phyloP scores from a whole-genome alignment of 1,284 basidiomycete species.

The Heterobasidion irregulare region DNA sequence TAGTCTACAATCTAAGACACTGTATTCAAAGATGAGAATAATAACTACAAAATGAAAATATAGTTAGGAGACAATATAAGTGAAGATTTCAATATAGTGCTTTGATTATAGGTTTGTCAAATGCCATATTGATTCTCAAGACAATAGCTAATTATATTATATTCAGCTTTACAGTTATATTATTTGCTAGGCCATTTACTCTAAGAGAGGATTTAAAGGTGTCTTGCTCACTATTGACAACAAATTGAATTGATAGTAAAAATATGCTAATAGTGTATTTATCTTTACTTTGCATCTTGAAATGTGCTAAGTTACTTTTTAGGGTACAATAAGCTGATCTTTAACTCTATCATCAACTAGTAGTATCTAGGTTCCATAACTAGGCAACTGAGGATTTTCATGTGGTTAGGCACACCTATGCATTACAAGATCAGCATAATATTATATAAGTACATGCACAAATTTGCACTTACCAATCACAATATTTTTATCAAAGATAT shows the following conservation, averaged over 20 bases:
- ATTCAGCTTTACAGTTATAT: slow-evolving; percentile 53
- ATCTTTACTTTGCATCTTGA: not conserved
- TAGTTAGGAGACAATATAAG: slow-evolving; percentile 84
- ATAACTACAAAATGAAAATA: slow-evolving; percentile 54
- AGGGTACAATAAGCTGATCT: slow-evolving; percentile 67
- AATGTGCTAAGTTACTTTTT: not conserved
- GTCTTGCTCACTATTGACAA: slow-evolving; percentile 77
- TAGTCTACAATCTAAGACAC: slow-evolving; percentile 83
- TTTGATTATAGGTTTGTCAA: slow-evolving; percentile 26
- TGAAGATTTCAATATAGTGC: slow-evolving; percentile 76
- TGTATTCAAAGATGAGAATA: slow-evolving; percentile 58
- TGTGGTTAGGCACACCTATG: slow-evolving; percentile 69
- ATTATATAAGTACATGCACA: slow-evolving; percentile 46
- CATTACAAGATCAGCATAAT: slow-evolving; percentile 80
- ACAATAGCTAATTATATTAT: not conserved
- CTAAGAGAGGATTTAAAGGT: slow-evolving; percentile 74
- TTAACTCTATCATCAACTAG: slow-evolving; percentile 71
- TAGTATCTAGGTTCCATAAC: slow-evolving; percentile 69
- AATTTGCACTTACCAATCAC: not conserved
- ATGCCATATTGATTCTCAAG: too few species aligned
- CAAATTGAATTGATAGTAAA: slow-evolving; percentile 81
- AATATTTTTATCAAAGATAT: slow-evolving; percentile 37
- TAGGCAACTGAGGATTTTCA: slow-evolving; percentile 67
- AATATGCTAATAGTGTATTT: slow-evolving; percentile 68
- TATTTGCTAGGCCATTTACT: slow-evolving; percentile 82